Percentiles rank a stretch among this genome's conserved stretches.
These are phyloP conservation scores for Thelephora terrestris DNA, from an alignment of 1,284 basidiomycete species.

Conservation along the genomic window DNA sequence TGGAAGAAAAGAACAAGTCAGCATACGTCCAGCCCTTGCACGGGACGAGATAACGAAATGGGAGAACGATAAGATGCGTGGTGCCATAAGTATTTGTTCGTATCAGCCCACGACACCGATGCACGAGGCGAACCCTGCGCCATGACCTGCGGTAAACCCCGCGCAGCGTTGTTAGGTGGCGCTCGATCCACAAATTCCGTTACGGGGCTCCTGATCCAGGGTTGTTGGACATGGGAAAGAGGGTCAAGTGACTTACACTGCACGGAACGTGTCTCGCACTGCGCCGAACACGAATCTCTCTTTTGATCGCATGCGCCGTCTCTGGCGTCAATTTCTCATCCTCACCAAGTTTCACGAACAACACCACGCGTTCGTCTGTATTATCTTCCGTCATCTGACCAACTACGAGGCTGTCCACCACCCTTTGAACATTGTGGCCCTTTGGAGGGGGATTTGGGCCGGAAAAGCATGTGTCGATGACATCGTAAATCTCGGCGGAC, in stretches of 20 bases:
- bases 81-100: too few relatives aligned
- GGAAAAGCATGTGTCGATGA: conserved; percentile 58
- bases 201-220: too few relatives aligned
- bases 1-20: background rate
- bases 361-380: conserved; percentile 73
- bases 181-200: too few relatives aligned
- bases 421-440: conserved; percentile 31
- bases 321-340: conserved; percentile 40
- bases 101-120: too few relatives aligned
- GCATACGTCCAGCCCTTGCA: too few relatives aligned
- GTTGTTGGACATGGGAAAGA: background rate
- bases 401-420: conserved; percentile 69
- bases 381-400: conserved; percentile 64
- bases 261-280: conserved; percentile 71
- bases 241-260: conserved; percentile 33
- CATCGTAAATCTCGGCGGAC: conserved; percentile 78
- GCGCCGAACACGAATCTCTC: conserved; percentile 53
- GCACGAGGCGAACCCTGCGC: too few relatives aligned
- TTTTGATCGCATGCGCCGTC: conserved; percentile 49
- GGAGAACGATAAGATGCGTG: too few relatives aligned
- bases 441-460: conserved; percentile 13
- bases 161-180: too few relatives aligned
- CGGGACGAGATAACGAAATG: too few relatives aligned
- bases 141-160: too few relatives aligned
- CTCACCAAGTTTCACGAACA: conserved; percentile 67